Evolutionary conservation across 2,329 filamentous ascomycete species (phyloP).

Genomic region (Colletotrichum spinosum): DNA sequence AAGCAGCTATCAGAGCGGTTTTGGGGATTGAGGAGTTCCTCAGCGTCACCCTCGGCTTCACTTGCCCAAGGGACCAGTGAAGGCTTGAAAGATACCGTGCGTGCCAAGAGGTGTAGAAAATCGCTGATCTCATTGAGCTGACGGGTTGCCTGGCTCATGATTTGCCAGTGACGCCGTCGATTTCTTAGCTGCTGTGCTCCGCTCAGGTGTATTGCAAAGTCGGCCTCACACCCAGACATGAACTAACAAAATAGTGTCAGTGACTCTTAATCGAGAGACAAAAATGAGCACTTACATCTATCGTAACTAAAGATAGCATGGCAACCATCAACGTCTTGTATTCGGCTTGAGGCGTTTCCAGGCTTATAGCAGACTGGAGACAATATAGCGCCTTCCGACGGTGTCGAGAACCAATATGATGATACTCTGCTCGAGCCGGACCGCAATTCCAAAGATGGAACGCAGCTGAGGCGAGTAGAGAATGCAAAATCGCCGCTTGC

Average conservation of each 20-base stretch:
- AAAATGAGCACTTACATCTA: not conserved
- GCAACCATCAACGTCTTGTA: constrained; percentile 23
- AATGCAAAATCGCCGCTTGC: constrained; percentile 17
- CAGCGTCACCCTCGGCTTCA: rapidly evolving
- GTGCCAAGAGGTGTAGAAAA: constrained; percentile 9
- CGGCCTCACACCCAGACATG: constrained; percentile 17
- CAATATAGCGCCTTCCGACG: constrained; percentile 7
- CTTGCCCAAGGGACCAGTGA: not conserved
- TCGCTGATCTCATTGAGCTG: constrained; percentile 25
- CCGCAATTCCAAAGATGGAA: constrained; percentile 13
- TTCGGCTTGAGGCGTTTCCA: constrained; percentile 1
- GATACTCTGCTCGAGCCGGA: constrained; percentile 5
- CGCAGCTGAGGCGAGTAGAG: constrained; percentile 1
- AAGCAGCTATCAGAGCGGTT: constrained; percentile 1
- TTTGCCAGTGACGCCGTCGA: not conserved
- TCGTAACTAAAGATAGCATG: constrained; percentile 7
- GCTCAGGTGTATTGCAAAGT: constrained; percentile 15
- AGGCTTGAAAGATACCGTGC: constrained; percentile 7
- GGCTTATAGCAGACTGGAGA: constrained; percentile 1
- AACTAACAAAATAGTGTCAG: not conserved
- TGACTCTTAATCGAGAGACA: not conserved
- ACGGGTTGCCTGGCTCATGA: not conserved
- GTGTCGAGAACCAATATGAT: constrained; percentile 2
- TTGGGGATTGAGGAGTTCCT: not conserved
- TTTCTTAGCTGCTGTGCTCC: constrained; percentile 17